These are phyloP conservation scores for Cladosporium velox DNA, from an alignment of 2,329 filamentous ascomycete species.

Conservation along the genomic window DNA sequence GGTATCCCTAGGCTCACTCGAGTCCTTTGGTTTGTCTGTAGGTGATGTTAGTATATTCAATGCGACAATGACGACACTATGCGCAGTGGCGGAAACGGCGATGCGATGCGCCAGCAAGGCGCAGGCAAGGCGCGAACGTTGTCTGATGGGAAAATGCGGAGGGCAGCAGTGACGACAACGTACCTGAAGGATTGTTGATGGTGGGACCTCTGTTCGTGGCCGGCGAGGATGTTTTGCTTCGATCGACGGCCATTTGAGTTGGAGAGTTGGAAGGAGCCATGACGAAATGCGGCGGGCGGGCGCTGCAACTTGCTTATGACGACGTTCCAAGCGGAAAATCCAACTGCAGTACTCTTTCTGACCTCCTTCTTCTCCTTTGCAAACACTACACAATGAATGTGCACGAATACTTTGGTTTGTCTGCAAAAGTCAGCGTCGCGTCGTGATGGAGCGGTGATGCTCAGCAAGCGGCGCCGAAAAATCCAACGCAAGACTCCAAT, in stretches of 20 bases:
- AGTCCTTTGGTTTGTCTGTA: conserved; percentile 13
- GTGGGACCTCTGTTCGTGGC: not conserved
- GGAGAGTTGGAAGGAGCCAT: not conserved
- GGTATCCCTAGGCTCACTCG: conserved; percentile 10
- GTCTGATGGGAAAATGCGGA: not conserved
- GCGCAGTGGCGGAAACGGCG: not conserved
- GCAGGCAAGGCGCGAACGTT: not conserved
- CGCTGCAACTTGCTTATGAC: too few relatives aligned
- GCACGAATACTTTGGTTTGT: not conserved
- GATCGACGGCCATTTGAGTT: conserved; percentile 9
- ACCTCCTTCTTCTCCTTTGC: not conserved
- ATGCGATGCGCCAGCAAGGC: not conserved
- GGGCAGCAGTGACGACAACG: conserved; percentile 8
- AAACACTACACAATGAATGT: conserved; percentile 4
- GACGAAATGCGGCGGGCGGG: not conserved
- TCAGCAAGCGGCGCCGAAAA: conserved; percentile 16
- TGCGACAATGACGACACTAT: conserved; percentile 4
- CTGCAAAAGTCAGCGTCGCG: conserved; percentile 2
- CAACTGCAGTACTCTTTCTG: not conserved
- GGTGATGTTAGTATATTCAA: conserved; percentile 18
- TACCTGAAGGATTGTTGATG: conserved; percentile 17
- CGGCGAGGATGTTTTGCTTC: conserved; percentile 17
- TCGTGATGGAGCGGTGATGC: conserved; percentile 11
- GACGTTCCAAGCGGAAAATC: too few relatives aligned
- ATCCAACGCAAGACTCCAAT: conserved; percentile 13